phyloP scores from a whole-genome alignment of 2,329 filamentous ascomycete species.

The Aulographum hederae region DNA sequence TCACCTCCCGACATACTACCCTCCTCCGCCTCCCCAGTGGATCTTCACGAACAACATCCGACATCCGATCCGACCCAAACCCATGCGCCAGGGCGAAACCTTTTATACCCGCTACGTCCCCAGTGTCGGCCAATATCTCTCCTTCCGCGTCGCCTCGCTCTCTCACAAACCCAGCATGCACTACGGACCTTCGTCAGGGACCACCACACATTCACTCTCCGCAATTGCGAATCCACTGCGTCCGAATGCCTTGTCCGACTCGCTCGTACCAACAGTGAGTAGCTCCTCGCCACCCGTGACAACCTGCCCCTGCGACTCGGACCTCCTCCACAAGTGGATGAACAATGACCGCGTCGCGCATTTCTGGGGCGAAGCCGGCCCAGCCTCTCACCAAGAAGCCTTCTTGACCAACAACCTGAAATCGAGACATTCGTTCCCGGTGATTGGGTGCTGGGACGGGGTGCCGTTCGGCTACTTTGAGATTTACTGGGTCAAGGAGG shows the following conservation, averaged over 20 bases:
- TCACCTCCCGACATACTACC: constrained; percentile 80
- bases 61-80: constrained; percentile 76
- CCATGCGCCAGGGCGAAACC: constrained; percentile 73
- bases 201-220: constrained; percentile 3
- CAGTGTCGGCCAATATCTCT: constrained; percentile 66
- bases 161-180: constrained; percentile 45
- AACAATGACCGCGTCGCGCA: constrained; percentile 62
- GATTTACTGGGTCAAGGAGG: constrained; percentile 96
- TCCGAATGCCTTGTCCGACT: constrained; percentile 25
- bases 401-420: constrained; percentile 52
- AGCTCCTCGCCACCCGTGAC: constrained; percentile 8
- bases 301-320: constrained; percentile 38
- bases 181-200: constrained; percentile 30
- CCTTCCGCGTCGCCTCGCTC: constrained; percentile 67
- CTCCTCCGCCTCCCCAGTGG: constrained; percentile 67
- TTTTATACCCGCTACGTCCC: constrained; percentile 83
- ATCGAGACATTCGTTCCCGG: constrained; percentile 66
- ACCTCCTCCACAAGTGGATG: constrained; percentile 75
- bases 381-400: constrained; percentile 35
- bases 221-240: constrained; percentile 6
- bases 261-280: constrained; percentile 15
- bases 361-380: constrained; percentile 63
- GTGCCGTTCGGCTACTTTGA: constrained; percentile 96
- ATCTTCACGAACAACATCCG: constrained; percentile 59
- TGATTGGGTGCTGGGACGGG: constrained; percentile 84